Evolutionary conservation across 495 filamentous ascomycete genomes (phyloP), one percentile per base, ranked within the genome.

Genomic region (Jackrogersella minutella): DNA sequence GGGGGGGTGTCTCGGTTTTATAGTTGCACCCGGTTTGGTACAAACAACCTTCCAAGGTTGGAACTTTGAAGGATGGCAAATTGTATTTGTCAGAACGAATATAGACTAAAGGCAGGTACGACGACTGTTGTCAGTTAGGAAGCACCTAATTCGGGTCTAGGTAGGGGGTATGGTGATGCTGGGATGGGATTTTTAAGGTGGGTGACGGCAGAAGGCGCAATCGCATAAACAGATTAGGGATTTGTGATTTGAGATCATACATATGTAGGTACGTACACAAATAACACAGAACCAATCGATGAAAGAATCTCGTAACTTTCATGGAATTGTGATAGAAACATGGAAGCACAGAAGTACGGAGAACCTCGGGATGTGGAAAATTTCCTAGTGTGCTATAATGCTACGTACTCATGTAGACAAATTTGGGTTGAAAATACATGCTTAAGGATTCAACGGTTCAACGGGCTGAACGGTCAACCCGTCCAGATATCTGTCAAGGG

Each of bases 51-150:
- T n/a, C n/a, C n/a, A n/a, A n/a, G n/a, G n/a, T n/a, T n/a, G n/a
- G n/a, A n/a, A n/a, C n/a, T n/a, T n/a, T n/a, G n/a, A n/a, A n/a
- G n/a, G n/a, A 41, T 43, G 39, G 37, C 24, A 21, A 44, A 31
- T 44, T 61, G 58, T 40, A 61, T 61, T 61, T 61, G 58, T 61
- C 58, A 61, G 46, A 13, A 22, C 19, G 9, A 41, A 33, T 19
- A 7, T 46, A 21, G 3, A 55, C 22, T 17, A n/a, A n/a, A n/a
- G n/a, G n/a, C n/a, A n/a, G n/a, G n/a, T n/a, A n/a, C n/a, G n/a
- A n/a, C n/a, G n/a, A n/a, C n/a, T n/a, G n/a, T n/a, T n/a, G n/a
- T n/a, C n/a, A n/a, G n/a, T n/a, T n/a, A n/a, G n/a, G 26, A 30
- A 3, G 7, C 7, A 30, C 26, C 26, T 30, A 30, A 3, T 30